Evolutionary conservation across 352 stramenopile genomes (phyloP), one percentile per base, ranked within the genome.

Genomic region (Lagenidium giganteum): DNA sequence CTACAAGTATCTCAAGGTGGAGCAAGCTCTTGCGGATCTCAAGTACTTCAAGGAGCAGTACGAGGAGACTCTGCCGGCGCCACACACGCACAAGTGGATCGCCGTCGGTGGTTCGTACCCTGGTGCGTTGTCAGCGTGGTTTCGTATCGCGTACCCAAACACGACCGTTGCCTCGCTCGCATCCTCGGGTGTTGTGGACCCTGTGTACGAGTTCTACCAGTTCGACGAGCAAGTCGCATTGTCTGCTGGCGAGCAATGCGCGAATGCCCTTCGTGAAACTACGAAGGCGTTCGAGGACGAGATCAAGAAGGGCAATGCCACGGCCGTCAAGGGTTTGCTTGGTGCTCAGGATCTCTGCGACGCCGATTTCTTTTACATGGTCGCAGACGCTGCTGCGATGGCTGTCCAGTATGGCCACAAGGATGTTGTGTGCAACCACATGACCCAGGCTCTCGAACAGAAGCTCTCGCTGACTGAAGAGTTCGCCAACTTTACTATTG

Each of bases 291-390:
- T 93, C 33, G 80, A 93, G 31, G 55, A 60, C 12, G 62, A 81
- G 39, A 69, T 94, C 27, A 26, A 31, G 1, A 44, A 52, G 17
- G 64, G 60, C 22, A 87, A 83, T 33, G 65, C 48, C 25, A 82
- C 76, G 8, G 48, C 31, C 9, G 79, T 86, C 34, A 88, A 88
- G 42, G 50, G 26, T 18, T 47, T 93, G 9, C 65, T 95, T 23
- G 76, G 82, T 12, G 76, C 77, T 1, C 29, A 80, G 22, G 62
- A 52, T 9, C 54, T 94, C 23, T 58, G 41, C 7, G 74, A 90
- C 23, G 57, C 65, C 12, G 83, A 95, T 45, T 95, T 95, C 52
- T 90, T 90, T 58, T 95, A 95, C 63, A 95, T 95, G 84, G 65
- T 95, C 36, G 83, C 83, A 7, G 83, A 95, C 52, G 60, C 80